phyloP scores from a whole-genome alignment of 106 monocot species.

The Ottelia alismoides region DNA sequence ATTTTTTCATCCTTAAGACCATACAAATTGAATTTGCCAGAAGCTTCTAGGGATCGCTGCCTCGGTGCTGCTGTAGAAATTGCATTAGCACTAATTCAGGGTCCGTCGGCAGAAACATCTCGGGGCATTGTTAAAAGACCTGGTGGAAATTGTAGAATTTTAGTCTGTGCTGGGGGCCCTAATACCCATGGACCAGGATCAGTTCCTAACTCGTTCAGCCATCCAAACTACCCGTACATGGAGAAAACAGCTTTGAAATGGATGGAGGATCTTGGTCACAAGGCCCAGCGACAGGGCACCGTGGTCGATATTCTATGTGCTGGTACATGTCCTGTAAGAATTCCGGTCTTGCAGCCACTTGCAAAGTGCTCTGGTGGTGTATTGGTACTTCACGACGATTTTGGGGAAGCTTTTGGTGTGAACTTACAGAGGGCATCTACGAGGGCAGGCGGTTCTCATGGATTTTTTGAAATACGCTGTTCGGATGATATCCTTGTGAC shows the following conservation, averaged over 20 bases:
- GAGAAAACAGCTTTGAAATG: slow-evolving; percentile 84
- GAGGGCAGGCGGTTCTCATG: slow-evolving; percentile 84
- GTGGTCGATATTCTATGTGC: slow-evolving; percentile 86
- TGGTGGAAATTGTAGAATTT: slow-evolving; percentile 81
- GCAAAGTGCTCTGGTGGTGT: slow-evolving; percentile 92
- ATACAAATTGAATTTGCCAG: slow-evolving; percentile 56
- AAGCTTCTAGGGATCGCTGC: slow-evolving; percentile 83
- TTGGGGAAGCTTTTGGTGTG: slow-evolving; percentile 99
- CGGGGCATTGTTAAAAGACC: slow-evolving; percentile 75
- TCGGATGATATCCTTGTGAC: slow-evolving; percentile 91
- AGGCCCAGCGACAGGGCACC: slow-evolving; percentile 51
- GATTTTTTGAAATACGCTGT: slow-evolving; percentile 87
- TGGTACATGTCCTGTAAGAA: slow-evolving; percentile 82
- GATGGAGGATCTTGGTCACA: slow-evolving; percentile 89
- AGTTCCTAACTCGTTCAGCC: slow-evolving; percentile 75
- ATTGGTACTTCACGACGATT: slow-evolving; percentile 92
- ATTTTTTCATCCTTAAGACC: slow-evolving; percentile 91
- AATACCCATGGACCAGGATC: slow-evolving; percentile 90
- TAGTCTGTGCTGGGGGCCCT: slow-evolving; percentile 86
- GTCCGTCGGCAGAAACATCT: slow-evolving; percentile 69
- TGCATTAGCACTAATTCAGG: slow-evolving; percentile 83
- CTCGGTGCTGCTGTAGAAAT: slow-evolving; percentile 91
- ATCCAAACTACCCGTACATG: slow-evolving; percentile 96
- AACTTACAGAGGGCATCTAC: slow-evolving; percentile 90
- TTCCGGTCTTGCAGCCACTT: slow-evolving; percentile 83